phyloP scores from a whole-genome alignment of 129 eudicot genomes.

The Ambrosia trifida region DNA sequence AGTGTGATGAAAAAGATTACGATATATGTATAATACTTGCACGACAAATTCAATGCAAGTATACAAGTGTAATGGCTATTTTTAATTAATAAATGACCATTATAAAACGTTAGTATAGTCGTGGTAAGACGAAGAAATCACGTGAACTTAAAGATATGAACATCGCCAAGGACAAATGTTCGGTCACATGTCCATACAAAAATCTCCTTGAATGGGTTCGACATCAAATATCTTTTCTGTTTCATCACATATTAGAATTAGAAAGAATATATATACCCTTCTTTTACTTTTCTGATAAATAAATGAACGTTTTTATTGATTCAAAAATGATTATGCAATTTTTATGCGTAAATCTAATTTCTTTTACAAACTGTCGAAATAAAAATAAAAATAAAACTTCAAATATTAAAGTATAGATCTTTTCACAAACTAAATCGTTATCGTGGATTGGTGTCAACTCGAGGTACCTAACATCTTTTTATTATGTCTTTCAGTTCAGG shows the following conservation, averaged over 20 bases:
- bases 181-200: conserved; percentile 19
- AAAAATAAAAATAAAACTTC: no score
- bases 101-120: not conserved
- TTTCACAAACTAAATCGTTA: no score
- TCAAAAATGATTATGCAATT: not conserved
- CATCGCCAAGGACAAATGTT: not conserved
- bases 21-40: no score
- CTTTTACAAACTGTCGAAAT: not conserved
- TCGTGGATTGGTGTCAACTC: no score
- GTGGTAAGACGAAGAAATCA: not conserved
- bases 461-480: no score
- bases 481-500: no score
- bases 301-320: not conserved
- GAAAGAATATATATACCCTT: no score
- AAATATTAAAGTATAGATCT: no score
- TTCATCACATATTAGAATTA: not conserved
- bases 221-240: not conserved
- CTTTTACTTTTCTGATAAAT: not conserved
- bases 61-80: no score
- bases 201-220: conserved; percentile 9
- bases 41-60: no score
- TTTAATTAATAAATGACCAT: no score
- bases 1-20: no score
- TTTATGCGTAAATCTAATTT: not conserved
- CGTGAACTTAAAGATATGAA: not conserved